Evolutionary conservation across 2,329 filamentous ascomycete species (phyloP).

Genomic region (Sporothrix humicola): DNA sequence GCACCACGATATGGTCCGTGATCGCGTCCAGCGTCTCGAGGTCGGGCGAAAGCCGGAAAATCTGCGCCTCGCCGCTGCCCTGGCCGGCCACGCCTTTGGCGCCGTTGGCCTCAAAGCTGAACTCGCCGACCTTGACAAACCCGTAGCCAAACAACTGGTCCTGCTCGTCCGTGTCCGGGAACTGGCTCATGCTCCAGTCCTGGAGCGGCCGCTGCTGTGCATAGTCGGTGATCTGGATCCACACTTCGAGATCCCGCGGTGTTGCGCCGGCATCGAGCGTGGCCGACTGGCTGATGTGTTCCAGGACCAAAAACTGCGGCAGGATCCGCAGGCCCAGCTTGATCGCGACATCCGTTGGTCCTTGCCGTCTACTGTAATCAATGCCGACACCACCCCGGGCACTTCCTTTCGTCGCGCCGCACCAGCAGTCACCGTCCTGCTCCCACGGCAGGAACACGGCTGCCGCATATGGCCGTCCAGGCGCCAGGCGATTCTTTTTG

Average conservation of each 20-base stretch:
- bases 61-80: constrained; percentile 52
- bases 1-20: constrained; percentile 60
- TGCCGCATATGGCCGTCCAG: constrained; percentile 33
- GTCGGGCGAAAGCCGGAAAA: constrained; percentile 59
- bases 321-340: constrained; percentile 63
- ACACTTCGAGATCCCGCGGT: constrained; percentile 73
- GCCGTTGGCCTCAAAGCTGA: constrained; percentile 57
- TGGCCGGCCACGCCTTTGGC: constrained; percentile 46
- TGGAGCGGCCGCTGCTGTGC: constrained; percentile 46
- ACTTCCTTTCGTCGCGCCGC: constrained; percentile 56
- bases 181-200: constrained; percentile 53
- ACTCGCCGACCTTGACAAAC: constrained; percentile 64
- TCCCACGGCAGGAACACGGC: constrained; percentile 73
- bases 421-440: constrained; percentile 88
- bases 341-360: constrained; percentile 69
- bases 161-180: constrained; percentile 44
- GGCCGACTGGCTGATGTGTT: constrained; percentile 69
- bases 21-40: constrained; percentile 54
- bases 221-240: constrained; percentile 62
- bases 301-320: constrained; percentile 72
- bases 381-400: neutral
- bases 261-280: constrained; percentile 66
- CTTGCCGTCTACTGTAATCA: constrained; percentile 40
- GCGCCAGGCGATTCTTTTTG: neutral
- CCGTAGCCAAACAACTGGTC: constrained; percentile 45